Evolutionary conservation across 2,329 filamentous ascomycete species (phyloP).

Genomic region (Fusarium guadeloupense): DNA sequence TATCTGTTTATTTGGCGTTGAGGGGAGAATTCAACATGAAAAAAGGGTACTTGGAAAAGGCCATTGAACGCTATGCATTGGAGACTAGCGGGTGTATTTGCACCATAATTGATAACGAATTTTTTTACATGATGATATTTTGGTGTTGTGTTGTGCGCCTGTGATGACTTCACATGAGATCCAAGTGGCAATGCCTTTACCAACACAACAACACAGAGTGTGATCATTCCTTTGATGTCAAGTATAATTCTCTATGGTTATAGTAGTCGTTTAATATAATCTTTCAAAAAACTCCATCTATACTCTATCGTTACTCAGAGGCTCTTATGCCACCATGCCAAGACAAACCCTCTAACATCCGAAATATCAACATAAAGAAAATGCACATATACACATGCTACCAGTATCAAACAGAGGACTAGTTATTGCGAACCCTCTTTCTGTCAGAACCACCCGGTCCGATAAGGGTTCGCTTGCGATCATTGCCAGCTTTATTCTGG

Average conservation of each 20-base stretch:
- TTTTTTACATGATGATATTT: not conserved
- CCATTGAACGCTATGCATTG: conserved; percentile 3
- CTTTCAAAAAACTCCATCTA: not conserved
- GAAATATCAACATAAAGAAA: conserved; percentile 1
- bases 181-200: too few relatives aligned
- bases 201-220: not conserved
- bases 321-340: not conserved
- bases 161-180: not conserved
- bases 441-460: conserved; percentile 13
- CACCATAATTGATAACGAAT: conserved; percentile 26
- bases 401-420: not conserved
- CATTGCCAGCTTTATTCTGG: conserved; percentile 39
- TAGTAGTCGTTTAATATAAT: not conserved
- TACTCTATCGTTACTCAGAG: not conserved
- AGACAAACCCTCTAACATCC: not conserved
- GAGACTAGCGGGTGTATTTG: conserved; percentile 22
- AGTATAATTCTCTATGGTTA: not conserved
- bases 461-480: conserved; percentile 32
- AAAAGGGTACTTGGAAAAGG: not conserved
- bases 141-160: not conserved
- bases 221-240: not conserved
- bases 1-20: conserved; percentile 20
- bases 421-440: conserved; percentile 13
- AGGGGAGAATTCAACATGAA: conserved; percentile 24
- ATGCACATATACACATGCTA: not conserved